Percentiles rank a stretch among this genome's conserved stretches.
These are phyloP conservation scores for Cryptosporidium tyzzeri DNA, from an alignment of 169 alveolate genomes.

Conservation along the genomic window DNA sequence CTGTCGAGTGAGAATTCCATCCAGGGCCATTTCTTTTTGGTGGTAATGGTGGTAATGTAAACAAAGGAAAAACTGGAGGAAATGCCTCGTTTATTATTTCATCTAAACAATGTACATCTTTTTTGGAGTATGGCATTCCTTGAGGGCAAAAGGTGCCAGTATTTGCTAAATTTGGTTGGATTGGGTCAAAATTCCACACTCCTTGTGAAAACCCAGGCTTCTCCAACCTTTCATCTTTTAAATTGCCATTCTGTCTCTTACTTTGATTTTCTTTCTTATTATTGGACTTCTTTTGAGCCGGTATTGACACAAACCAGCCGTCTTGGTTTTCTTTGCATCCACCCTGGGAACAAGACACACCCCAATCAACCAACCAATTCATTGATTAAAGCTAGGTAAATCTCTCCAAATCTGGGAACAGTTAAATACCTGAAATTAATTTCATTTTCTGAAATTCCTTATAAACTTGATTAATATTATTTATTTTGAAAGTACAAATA, in stretches of 20 bases:
- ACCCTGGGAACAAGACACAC: constrained; percentile 71
- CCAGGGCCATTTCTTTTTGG: constrained; percentile 39
- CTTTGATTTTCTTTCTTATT: neutral
- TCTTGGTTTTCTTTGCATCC: constrained; percentile 68
- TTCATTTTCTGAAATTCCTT: neutral
- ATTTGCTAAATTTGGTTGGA: constrained; percentile 7
- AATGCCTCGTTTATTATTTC: constrained; percentile 6
- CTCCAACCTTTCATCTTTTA: neutral
- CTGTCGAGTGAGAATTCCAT: constrained; percentile 48
- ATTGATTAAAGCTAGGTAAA: constrained; percentile 7
- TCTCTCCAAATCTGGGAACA: neutral
- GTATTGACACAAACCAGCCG: constrained; percentile 46
- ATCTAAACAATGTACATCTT: neutral
- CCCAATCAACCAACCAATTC: constrained; percentile 70
- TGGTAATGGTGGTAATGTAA: constrained; percentile 32
- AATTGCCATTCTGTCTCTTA: neutral
- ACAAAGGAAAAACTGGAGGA: constrained; percentile 54
- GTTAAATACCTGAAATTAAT: neutral
- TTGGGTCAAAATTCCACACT: constrained; percentile 64
- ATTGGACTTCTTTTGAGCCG: constrained; percentile 17
- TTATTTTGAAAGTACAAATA: too few relatives aligned
- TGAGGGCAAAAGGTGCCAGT: neutral
- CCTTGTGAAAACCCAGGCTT: constrained; percentile 27
- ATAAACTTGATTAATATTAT: too few relatives aligned
- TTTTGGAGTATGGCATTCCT: neutral